Conservation (phyloP, 2,329 filamentous ascomycete genomes). For the Zalaria sp. region DNA sequence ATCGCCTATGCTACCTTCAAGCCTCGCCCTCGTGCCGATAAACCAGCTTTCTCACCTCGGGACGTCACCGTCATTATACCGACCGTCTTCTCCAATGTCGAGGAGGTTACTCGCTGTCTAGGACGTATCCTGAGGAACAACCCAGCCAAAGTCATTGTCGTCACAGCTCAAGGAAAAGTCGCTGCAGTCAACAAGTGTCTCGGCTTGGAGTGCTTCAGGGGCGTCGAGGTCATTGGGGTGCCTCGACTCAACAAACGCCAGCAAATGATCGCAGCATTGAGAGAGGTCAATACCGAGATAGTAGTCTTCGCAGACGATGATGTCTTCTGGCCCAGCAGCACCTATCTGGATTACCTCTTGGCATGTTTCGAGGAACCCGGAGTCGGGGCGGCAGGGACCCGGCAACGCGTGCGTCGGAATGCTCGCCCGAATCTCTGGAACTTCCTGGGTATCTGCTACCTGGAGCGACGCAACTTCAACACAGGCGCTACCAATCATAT, state of each 20-base stretch:
- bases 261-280: constrained; percentile 18
- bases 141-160: constrained; percentile 14
- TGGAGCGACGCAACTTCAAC: constrained; percentile 50
- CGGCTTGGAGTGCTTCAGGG: constrained; percentile 4
- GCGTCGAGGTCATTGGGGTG: constrained; percentile 17
- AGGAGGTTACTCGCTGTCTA: constrained; percentile 16
- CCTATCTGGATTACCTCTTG: constrained; percentile 17
- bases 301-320: constrained; percentile 22
- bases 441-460: constrained; percentile 43
- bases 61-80: constrained; percentile 20
- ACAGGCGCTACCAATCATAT: constrained; percentile 40
- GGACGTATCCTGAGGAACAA: constrained; percentile 10
- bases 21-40: constrained; percentile 10
- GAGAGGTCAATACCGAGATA: constrained; percentile 13
- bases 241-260: constrained; percentile 18
- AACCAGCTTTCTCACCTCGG: constrained; percentile 11
- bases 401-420: constrained; percentile 37
- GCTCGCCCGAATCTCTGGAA: constrained; percentile 24
- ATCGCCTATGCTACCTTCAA: constrained; percentile 14
- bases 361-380: constrained; percentile 26
- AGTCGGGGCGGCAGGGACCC: constrained; percentile 43
- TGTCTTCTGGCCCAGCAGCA: constrained; percentile 16
- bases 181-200: constrained; percentile 7
- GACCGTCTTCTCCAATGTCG: constrained; percentile 17
- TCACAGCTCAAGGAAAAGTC: constrained; percentile 14